Evolutionary conservation across 768 basidiomycete species (phyloP).

Genomic region (Lepiota venenata): DNA sequence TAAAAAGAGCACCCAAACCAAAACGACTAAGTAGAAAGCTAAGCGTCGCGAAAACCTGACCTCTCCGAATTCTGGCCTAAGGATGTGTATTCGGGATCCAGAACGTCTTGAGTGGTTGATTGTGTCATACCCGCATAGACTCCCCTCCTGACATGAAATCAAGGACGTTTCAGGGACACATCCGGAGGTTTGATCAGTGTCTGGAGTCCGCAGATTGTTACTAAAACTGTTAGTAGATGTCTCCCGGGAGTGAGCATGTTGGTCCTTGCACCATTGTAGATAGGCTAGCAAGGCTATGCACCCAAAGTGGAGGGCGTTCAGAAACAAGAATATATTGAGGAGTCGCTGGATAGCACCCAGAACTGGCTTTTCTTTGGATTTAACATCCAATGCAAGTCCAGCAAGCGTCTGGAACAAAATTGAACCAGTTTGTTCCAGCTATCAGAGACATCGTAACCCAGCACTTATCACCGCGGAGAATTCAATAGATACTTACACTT

Average conservation of each 20-base stretch:
- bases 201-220: too few species aligned
- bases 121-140: too few species aligned
- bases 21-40: constrained; percentile 39
- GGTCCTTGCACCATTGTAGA: constrained; percentile 42
- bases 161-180: too few species aligned
- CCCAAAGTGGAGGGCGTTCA: constrained; percentile 55
- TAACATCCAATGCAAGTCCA: constrained; percentile 62
- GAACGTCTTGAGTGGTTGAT: too few species aligned
- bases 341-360: constrained; percentile 46
- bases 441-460: neutral
- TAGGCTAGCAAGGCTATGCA: constrained; percentile 46
- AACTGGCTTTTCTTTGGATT: constrained; percentile 24
- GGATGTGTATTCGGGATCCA: neutral
- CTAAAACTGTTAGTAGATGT: too few species aligned
- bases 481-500: constrained; percentile 44
- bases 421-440: constrained; percentile 76
- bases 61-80: constrained; percentile 39
- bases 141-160: too few species aligned
- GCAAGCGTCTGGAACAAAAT: constrained; percentile 71
- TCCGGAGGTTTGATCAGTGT: too few species aligned
- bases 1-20: constrained; percentile 65
- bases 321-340: constrained; percentile 50
- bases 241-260: neutral
- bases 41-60: constrained; percentile 44
- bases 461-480: neutral